Percentiles rank a stretch among this genome's conserved stretches.
phyloP scores from a whole-genome alignment of 768 basidiomycete species.

The Suillus tomentosus region DNA sequence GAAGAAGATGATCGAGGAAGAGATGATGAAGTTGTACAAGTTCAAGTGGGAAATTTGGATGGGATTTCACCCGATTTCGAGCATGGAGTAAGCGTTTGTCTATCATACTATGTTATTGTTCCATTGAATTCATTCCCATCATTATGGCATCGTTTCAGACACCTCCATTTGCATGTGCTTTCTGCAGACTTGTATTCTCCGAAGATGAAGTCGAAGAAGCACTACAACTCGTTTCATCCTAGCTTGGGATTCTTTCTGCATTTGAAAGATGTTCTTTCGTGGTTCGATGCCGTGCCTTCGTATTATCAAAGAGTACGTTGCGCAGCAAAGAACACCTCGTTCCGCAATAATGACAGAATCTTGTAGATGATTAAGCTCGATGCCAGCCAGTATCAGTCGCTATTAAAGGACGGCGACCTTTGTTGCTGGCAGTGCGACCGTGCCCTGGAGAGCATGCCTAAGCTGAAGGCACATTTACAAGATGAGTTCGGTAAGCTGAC shows the following conservation, averaged over 20 bases:
- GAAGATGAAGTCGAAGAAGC: conserved; percentile 81
- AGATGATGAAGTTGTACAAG: conserved; percentile 74
- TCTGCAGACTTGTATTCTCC: conserved; percentile 75
- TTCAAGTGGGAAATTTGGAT: conserved; percentile 77
- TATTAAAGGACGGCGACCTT: conserved; percentile 66
- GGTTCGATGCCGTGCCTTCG: conserved; percentile 70
- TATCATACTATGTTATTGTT: background rate
- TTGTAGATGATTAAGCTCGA: conserved; percentile 56
- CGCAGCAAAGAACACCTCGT: background rate
- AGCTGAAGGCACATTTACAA: conserved; percentile 73
- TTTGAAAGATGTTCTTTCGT: conserved; percentile 73
- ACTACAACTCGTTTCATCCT: conserved; percentile 91
- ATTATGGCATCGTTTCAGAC: conserved; percentile 42
- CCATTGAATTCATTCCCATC: background rate
- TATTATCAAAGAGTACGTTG: conserved; percentile 52
- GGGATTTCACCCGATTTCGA: conserved; percentile 85
- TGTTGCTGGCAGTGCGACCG: conserved; percentile 70
- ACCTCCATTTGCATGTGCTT: conserved; percentile 84
- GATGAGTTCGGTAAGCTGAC: conserved; percentile 65
- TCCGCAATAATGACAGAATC: conserved; percentile 9
- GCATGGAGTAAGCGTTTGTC: conserved; percentile 74
- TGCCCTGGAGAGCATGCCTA: conserved; percentile 68
- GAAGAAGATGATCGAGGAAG: conserved; percentile 66
- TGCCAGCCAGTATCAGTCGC: conserved; percentile 54
- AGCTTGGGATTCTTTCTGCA: conserved; percentile 81